Percentiles rank a stretch among this genome's conserved stretches.
These are phyloP conservation scores for Aspergillus vadensis DNA, from an alignment of 2,329 filamentous ascomycete genomes.

Conservation along the genomic window DNA sequence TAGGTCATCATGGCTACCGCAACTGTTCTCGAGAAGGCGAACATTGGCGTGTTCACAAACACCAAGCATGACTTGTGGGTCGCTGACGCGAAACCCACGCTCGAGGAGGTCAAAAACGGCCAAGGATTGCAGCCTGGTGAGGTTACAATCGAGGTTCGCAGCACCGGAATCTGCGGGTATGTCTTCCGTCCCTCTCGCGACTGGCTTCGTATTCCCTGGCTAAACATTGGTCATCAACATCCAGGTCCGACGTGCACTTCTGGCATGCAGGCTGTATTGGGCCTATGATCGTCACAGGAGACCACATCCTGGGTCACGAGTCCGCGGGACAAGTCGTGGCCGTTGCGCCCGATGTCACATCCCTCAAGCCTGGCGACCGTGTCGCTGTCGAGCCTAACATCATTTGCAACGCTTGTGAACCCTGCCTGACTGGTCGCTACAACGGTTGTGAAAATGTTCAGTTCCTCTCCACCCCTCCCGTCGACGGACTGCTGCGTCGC, in stretches of 20 bases:
- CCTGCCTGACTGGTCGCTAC: conserved; percentile 88
- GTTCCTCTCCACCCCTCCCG: conserved; percentile 89
- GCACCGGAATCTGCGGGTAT: conserved; percentile 94
- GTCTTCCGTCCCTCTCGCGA: conserved; percentile 23
- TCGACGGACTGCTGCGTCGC: conserved; percentile 80
- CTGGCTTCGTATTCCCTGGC: conserved; percentile 1
- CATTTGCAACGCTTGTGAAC: conserved; percentile 87
- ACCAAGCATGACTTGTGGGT: conserved; percentile 91
- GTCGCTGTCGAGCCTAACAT: conserved; percentile 94
- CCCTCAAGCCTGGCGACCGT: conserved; percentile 80
- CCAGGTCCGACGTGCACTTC: conserved; percentile 90
- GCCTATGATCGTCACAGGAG: conserved; percentile 86
- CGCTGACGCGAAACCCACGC: conserved; percentile 71
- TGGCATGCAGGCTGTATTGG: conserved; percentile 96
- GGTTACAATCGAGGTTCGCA: conserved; percentile 85
- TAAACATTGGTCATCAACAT: conserved; percentile 10
- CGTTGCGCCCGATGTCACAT: conserved; percentile 70
- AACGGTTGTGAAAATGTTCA: conserved; percentile 86
- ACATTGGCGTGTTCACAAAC: conserved; percentile 96
- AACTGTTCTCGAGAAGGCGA: conserved; percentile 66
- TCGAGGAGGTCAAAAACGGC: conserved; percentile 71
- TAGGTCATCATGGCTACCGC: conserved; percentile 31
- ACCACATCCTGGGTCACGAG: conserved; percentile 94
- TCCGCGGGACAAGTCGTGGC: conserved; percentile 77
- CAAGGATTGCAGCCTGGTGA: conserved; percentile 74